Percentiles rank a stretch among this genome's conserved stretches.
phyloP scores from a whole-genome alignment of 805 yeast species.

The Naumovozyma baii region DNA sequence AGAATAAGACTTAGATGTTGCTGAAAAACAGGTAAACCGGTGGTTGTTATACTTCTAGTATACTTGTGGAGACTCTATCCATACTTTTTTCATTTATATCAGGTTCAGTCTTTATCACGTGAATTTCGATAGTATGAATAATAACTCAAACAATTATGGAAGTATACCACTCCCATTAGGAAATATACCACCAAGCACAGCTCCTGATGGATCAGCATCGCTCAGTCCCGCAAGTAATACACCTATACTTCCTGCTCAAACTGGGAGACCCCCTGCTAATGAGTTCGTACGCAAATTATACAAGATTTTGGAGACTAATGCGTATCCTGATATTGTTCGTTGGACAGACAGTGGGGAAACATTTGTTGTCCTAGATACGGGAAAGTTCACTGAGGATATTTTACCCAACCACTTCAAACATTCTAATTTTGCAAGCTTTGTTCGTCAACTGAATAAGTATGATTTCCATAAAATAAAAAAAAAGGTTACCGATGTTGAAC shows the following conservation, averaged over 20 bases:
- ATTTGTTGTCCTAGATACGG: slow-evolving; percentile 82
- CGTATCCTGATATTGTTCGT: slow-evolving; percentile 63
- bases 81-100: too few species aligned
- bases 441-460: slow-evolving; percentile 89
- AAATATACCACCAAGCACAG: background rate
- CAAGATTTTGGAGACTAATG: slow-evolving; percentile 76
- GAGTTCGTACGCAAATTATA: slow-evolving; percentile 73
- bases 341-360: slow-evolving; percentile 85
- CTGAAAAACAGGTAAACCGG: too few species aligned
- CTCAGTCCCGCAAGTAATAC: background rate
- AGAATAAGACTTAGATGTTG: too few species aligned
- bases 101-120: background rate
- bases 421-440: slow-evolving; percentile 88
- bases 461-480: slow-evolving; percentile 93
- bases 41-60: too few species aligned
- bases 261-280: slow-evolving; percentile 13
- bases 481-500: slow-evolving; percentile 49
- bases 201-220: background rate
- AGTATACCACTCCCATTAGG: background rate
- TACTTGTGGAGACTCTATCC: too few species aligned
- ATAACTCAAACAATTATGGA: background rate
- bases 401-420: slow-evolving; percentile 92
- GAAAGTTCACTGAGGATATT: slow-evolving; percentile 79
- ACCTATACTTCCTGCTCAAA: background rate
- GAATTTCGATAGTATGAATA: background rate